phyloP scores from a whole-genome alignment of 139 green algal species.

The Micractinium sp. region DNA sequence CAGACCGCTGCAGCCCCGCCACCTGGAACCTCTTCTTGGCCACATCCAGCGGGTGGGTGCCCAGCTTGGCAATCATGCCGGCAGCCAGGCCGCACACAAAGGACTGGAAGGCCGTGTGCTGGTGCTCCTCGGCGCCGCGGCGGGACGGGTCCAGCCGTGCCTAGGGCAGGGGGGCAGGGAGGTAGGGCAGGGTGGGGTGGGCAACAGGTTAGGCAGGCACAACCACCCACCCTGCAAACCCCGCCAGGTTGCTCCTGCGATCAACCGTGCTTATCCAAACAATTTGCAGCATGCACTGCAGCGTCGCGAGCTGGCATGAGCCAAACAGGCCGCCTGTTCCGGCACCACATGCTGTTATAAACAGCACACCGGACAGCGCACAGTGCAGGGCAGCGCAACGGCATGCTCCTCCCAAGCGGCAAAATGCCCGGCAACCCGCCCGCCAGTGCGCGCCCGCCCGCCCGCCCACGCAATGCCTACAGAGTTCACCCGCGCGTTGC shows the following conservation, averaged over 20 bases:
- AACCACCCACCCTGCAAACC: no score
- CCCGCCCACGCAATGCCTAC: no score
- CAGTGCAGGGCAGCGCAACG: not conserved
- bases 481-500: constrained; percentile 51
- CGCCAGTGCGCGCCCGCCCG: no score
- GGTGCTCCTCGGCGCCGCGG: not conserved
- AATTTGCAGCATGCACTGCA: no score
- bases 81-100: constrained; percentile 82
- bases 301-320: no score
- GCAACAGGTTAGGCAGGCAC: not conserved
- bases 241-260: no score
- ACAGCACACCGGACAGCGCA: no score
- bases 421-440: not conserved
- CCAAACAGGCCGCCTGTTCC: no score
- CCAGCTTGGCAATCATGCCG: constrained; percentile 89
- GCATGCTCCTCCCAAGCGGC: no score
- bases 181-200: not conserved
- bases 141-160: not conserved
- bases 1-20: constrained; percentile 70
- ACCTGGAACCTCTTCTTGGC: constrained; percentile 98
- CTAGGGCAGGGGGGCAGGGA: not conserved
- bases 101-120: constrained; percentile 28
- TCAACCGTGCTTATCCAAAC: no score
- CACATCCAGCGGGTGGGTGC: constrained; percentile 95
- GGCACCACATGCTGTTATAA: no score